Evolutionary conservation across 83 land plant species (phyloP), one percentile per base, ranked within the genome.

Genomic region (Thuja plicata): DNA sequence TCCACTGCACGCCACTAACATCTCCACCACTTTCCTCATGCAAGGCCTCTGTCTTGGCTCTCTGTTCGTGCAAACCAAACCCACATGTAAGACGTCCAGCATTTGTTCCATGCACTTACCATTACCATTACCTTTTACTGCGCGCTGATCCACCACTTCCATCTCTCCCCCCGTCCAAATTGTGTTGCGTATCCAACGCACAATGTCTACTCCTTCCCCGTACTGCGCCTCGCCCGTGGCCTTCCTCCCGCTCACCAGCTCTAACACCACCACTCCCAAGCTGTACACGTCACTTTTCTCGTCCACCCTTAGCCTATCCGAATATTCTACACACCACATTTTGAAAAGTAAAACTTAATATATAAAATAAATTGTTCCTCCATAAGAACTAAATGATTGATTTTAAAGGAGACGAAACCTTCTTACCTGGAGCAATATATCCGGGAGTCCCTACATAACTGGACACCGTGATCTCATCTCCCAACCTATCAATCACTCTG

Each of bases 1-100:
- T 7, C 0, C 50, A 8, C 50, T 8, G 50, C 50, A 48, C 0
- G 50, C 50, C 50, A 48, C 71, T 7, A 90, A 87, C 77, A 90
- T 32, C 30, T 90, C 91, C 7, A 92, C 91, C 1, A 91, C 95
- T 73, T 81, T 88, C 50, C 94, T 88, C 95, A 94, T 94, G 27
- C 93, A 87, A 24, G 95, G 95, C 38, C 94, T 60, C 71, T 88
- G 35, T 86, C n/a, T 83, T 45, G 95, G 95, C 5, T 89, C 54
- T 1, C 88, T 79, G 0, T 91, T 34, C 30, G 92, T 94, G 85
- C 94, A 94, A 0, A 88, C 32, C 34, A 91, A 86, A n/a, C 88
- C 94, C 84, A 94, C 88, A 41, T 89, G 73, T 73, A 94, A 48
- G 46, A 91, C 86, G 55, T 60, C 57, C 87, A 52, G 38, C 87